Evolutionary conservation across 768 basidiomycete genomes (phyloP).

Genomic region (Lentinula guzmanii): DNA sequence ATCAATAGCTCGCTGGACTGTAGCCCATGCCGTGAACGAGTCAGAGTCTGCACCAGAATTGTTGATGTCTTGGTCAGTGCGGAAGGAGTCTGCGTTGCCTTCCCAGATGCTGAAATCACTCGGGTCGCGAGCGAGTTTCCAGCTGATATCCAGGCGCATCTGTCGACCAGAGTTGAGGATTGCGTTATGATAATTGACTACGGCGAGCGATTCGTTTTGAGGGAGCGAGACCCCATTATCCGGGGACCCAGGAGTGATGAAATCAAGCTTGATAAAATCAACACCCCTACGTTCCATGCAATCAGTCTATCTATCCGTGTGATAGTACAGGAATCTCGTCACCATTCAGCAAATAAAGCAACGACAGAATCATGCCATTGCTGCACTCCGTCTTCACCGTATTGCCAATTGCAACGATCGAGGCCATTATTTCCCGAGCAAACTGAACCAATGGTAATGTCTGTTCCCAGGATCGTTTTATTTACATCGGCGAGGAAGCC

Average conservation of each 20-base stretch:
- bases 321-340: background rate
- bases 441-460: slow-evolving; percentile 8
- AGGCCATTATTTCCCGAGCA: slow-evolving; percentile 8
- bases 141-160: slow-evolving; percentile 10
- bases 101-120: slow-evolving; percentile 6
- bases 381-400: slow-evolving; percentile 6
- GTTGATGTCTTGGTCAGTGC: slow-evolving; percentile 11
- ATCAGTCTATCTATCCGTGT: background rate
- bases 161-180: background rate
- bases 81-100: slow-evolving; percentile 6
- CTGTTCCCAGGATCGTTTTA: slow-evolving; percentile 6
- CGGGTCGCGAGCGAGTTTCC: slow-evolving; percentile 7
- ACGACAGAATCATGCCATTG: slow-evolving; percentile 9
- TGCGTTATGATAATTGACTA: slow-evolving; percentile 6
- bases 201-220: slow-evolving; percentile 1
- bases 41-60: slow-evolving; percentile 1
- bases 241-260: slow-evolving; percentile 8
- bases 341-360: slow-evolving; percentile 7
- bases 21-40: slow-evolving; percentile 6
- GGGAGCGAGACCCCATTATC: slow-evolving; percentile 8
- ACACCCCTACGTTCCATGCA: slow-evolving; percentile 5
- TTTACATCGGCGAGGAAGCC: slow-evolving; percentile 5
- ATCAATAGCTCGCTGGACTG: slow-evolving; percentile 9
- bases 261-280: slow-evolving; percentile 10
- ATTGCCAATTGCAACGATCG: slow-evolving; percentile 7